Evolutionary conservation across 2,329 filamentous ascomycete genomes (phyloP).

Genomic region (Aurifilum marmelostoma): DNA sequence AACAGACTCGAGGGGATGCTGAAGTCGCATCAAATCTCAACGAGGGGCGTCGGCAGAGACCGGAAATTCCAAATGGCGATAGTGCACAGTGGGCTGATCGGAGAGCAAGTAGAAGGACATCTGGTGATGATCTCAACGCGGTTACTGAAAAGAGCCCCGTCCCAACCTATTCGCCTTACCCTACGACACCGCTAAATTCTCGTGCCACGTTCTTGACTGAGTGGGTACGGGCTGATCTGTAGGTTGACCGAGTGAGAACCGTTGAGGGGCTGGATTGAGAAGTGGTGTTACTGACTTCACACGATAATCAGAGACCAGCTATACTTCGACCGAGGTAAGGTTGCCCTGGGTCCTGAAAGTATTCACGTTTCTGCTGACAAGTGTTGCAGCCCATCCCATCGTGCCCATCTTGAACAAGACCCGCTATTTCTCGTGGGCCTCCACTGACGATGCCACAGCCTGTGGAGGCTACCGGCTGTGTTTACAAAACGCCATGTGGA

Average conservation of each 20-base stretch:
- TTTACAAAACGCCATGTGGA: conserved; percentile 43
- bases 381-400: conserved; percentile 24
- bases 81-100: background rate
- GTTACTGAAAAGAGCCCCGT: background rate
- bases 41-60: background rate
- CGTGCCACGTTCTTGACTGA: conserved; percentile 1
- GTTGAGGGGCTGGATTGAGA: conserved; percentile 19
- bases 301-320: conserved; percentile 30
- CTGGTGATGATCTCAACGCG: background rate
- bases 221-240: conserved; percentile 12
- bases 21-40: background rate
- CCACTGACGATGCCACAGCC: background rate
- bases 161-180: background rate
- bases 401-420: conserved; percentile 31
- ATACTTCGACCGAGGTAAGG: conserved; percentile 30
- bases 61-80: background rate
- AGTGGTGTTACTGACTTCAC: no score
- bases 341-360: no score
- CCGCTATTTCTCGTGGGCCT: conserved; percentile 27
- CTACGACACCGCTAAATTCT: background rate
- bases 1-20: conserved; percentile 3
- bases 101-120: background rate
- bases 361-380: background rate
- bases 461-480: conserved; percentile 27
- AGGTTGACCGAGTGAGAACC: background rate